Base-by-base conservation (phyloP, 1,139 yeast genomes). In the Lodderomyces orthopsilosis region DNA sequence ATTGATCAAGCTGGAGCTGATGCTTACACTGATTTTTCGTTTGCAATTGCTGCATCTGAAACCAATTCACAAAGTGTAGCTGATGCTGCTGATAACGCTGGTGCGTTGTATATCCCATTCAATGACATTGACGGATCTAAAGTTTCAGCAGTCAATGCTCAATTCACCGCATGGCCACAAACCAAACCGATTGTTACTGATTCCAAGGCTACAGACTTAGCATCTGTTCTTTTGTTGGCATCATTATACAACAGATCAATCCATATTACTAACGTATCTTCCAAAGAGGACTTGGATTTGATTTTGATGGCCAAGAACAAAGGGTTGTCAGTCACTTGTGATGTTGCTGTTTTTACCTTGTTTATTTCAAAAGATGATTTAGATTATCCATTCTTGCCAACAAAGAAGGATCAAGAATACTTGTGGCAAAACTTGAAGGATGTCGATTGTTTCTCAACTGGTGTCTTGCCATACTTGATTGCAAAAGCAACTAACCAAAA, bases 191-290 rank as follows among this genome's bases (percentile, higher is more conserved):
- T 93, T 51, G 77, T 91, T 53, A 89, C 96, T 39, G 97, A 93
- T 66, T 97, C 98, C 39, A 83, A 81, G 63, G 83, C 94, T 23
- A 87, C 97, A 37, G 94, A 89, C 59, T 75, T 93, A 58, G 98
- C 98, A 17, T 86, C 96, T 5, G 85, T 91, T 42, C 72, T 93
- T 61, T 77, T 93, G 60, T 74, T 93, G 67, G 96, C 98, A 42
- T 86, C 96, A 35, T 79, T 93, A 60, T 91, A 88, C 73, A 79
- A 73, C 68, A 79, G 96, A 59, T 75, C 91, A 38, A 85, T 93
- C 51, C 98, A 93, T 65, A 83, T 93, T 53, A 88, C 96, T 46
- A 90, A 87, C 53, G 93, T 93, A 44, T 80, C 87, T 41, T 77
- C 85, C 46, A 80, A 77, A 61, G 90, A 86, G 55, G 98, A 93